Evolutionary conservation across 2,329 filamentous ascomycete genomes (phyloP), one percentile per base, ranked within the genome.

Genomic region (Pochonia chlamydosporia): DNA sequence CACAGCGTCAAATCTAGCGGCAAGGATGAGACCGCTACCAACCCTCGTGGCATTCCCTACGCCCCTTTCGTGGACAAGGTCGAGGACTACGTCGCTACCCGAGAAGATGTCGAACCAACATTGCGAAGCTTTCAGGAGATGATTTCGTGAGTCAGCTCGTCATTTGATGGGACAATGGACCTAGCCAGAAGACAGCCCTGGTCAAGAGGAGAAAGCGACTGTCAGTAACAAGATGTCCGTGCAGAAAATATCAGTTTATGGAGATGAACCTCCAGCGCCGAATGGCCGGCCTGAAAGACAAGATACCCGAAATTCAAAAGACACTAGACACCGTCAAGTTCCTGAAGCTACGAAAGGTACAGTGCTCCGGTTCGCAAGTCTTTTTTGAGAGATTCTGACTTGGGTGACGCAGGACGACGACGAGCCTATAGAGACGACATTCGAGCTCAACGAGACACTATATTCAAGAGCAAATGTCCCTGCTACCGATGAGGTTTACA

Each of bases 161-260:
- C 16, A 23, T 16, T 40, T 20, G 36, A 33, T 37, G 13, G 25
- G 23, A 3, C 23, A 10, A 13, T 10, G 21, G n/a, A n/a, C n/a
- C 21, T 8, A 16, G 21, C 6, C 18, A 3, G 14, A 16, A 21
- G 33, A 26, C 16, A 26, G 25, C 23, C 35, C 31, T 9, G n/a
- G 23, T 18, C 42, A 16, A 24, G 26, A 24, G n/a, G 8, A 26
- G 11, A 24, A 23, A 18, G 20, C n/a, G 28, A 37, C 31, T 21
- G 14, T 28, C 40, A 30, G 13, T 53, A 49, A 55, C 48, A 47
- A 10, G 20, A 39, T 23, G n/a, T 18, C 18, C 9, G 41, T 23
- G 21, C 63, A 95, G 90, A 58, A 99, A 99, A 78, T 99, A 99
- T 73, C 93, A 97, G 68, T 99, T 97, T 72, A 99, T 99, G 93